A percentile compares a stretch with the other conserved stretches of the same genome.
phyloP scores from a whole-genome alignment of 192 early-diverging fungal species.

The Dissophora globulifera region DNA sequence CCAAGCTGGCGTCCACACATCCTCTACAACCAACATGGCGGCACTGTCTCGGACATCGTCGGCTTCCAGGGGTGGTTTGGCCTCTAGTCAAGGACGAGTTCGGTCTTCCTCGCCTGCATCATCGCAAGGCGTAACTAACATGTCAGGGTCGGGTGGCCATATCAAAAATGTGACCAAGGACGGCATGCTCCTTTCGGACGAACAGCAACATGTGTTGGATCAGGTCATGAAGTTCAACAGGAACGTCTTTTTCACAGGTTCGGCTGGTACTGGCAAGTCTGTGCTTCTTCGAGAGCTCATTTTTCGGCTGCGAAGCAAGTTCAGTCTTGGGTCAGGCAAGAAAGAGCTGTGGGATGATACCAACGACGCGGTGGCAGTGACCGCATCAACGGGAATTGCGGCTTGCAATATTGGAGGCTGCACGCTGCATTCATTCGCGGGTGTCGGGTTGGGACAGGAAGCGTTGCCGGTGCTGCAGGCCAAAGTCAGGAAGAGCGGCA shows the following conservation, averaged over 20 bases:
- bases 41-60: constrained; percentile 4
- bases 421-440: constrained; percentile 79
- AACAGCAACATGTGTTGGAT: constrained; percentile 71
- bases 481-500: constrained; percentile 33
- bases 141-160: too few relatives aligned
- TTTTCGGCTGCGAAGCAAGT: constrained; percentile 38
- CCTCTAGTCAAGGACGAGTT: background rate
- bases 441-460: constrained; percentile 71
- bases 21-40: background rate
- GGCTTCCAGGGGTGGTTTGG: background rate
- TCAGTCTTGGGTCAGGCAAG: constrained; percentile 61
- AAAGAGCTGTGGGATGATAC: constrained; percentile 41
- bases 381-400: constrained; percentile 85
- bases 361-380: constrained; percentile 59
- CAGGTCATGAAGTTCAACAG: constrained; percentile 63
- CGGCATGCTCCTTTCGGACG: constrained; percentile 53
- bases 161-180: constrained; percentile 25
- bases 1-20: background rate
- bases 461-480: constrained; percentile 18
- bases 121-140: background rate
- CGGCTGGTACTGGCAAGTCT: constrained; percentile 73
- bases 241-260: constrained; percentile 82
- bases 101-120: constrained; percentile 14
- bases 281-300: constrained; percentile 62
- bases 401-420: constrained; percentile 81